Evolutionary conservation across 78 protist genomes (phyloP).

Genomic region (Cavenderia fasciculata): DNA sequence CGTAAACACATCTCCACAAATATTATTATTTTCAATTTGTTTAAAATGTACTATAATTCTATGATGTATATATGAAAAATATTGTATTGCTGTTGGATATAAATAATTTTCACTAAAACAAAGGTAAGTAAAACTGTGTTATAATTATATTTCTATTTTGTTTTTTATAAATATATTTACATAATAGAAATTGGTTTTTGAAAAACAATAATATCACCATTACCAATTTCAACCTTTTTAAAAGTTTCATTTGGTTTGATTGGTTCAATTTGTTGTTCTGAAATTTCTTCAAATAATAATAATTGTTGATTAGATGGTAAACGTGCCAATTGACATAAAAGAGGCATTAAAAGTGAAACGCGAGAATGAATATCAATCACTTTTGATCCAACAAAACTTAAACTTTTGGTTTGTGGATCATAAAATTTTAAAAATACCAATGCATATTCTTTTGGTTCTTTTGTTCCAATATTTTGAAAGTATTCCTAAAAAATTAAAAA

Average conservation of each 20-base stretch:
- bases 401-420: constrained; percentile 10
- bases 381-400: constrained; percentile 50
- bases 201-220: constrained; percentile 69
- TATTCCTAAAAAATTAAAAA: too few species aligned
- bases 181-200: constrained; percentile 41
- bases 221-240: neutral
- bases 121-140: neutral
- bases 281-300: constrained; percentile 33
- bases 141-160: neutral
- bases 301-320: constrained; percentile 2
- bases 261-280: constrained; percentile 12
- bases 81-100: constrained; percentile 19
- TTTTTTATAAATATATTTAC: neutral
- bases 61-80: constrained; percentile 14
- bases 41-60: constrained; percentile 19
- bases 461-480: constrained; percentile 18
- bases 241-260: constrained; percentile 24
- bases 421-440: constrained; percentile 42
- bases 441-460: neutral
- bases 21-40: constrained; percentile 29
- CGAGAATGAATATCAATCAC: constrained; percentile 8
- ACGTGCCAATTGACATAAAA: constrained; percentile 23
- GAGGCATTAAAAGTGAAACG: constrained; percentile 4
- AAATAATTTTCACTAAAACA: neutral
- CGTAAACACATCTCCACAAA: constrained; percentile 1